Evolutionary conservation across 75 land plant genomes (phyloP).

Genomic region (Pinus taeda): DNA sequence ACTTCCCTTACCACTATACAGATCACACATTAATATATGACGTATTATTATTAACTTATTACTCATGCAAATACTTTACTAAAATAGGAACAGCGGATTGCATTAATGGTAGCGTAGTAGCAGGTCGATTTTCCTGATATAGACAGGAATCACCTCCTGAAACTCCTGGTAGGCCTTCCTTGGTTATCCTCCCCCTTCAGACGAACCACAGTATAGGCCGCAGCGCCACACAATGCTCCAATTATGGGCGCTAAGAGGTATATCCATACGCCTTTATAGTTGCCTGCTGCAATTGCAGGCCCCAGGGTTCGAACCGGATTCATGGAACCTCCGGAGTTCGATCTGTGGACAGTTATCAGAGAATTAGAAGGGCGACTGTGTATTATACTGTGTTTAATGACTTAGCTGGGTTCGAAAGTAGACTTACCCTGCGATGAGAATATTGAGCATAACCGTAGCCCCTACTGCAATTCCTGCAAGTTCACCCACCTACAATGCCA

Average conservation of each 20-base stretch:
- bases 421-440: constrained; percentile 82
- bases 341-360: constrained; percentile 12
- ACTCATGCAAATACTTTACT: no score
- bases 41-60: no score
- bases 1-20: no score
- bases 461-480: constrained; percentile 96
- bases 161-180: constrained; percentile 4
- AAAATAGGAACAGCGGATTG: no score
- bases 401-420: no score
- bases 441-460: constrained; percentile 81
- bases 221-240: constrained; percentile 55
- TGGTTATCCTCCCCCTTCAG: constrained; percentile 5
- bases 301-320: constrained; percentile 72
- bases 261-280: constrained; percentile 66
- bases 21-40: no score
- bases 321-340: constrained; percentile 64
- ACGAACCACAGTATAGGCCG: constrained; percentile 37
- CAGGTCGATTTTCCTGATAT: no score
- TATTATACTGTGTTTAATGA: no score
- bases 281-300: constrained; percentile 58
- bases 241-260: constrained; percentile 57
- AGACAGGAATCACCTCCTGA: constrained; percentile 3
- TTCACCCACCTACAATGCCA: constrained; percentile 61
- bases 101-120: no score
- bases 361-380: no score